Conservation (phyloP, 2,329 filamentous ascomycete genomes). For the Claviceps sp. region DNA sequence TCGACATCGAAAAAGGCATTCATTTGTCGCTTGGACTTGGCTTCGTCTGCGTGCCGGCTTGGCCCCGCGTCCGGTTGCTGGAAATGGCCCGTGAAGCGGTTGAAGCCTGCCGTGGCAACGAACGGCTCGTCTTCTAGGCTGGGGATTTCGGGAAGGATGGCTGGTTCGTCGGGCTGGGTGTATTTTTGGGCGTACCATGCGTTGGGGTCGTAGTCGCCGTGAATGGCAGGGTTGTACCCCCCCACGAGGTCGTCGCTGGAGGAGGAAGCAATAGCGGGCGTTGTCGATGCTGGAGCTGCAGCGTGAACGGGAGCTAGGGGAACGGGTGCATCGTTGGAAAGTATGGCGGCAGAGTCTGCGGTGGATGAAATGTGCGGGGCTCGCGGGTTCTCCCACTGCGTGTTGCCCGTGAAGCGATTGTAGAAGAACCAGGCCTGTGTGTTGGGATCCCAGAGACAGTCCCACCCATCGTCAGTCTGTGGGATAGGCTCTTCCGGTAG, state of each 20-base stretch:
- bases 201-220: constrained; percentile 90
- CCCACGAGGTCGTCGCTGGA: constrained; percentile 35
- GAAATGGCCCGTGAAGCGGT: constrained; percentile 77
- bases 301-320: constrained; percentile 15
- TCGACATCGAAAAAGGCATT: constrained; percentile 93
- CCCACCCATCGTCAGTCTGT: constrained; percentile 62
- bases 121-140: constrained; percentile 40
- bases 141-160: constrained; percentile 14
- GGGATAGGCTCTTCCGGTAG: constrained; percentile 30
- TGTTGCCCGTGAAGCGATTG: constrained; percentile 62
- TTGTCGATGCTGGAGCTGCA: constrained; percentile 11
- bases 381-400: constrained; percentile 81
- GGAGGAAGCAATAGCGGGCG: constrained; percentile 16
- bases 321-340: constrained; percentile 14
- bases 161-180: constrained; percentile 20
- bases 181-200: constrained; percentile 75
- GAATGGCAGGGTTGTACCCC: constrained; percentile 91
- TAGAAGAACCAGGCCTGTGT: constrained; percentile 68
- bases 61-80: constrained; percentile 54
- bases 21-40: constrained; percentile 80
- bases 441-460: constrained; percentile 59
- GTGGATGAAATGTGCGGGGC: constrained; percentile 28
- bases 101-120: constrained; percentile 63
- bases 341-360: neutral
- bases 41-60: constrained; percentile 72